Evolutionary conservation across 2,329 filamentous ascomycete species (phyloP), one percentile per base, ranked within the genome.

Genomic region (Dendrostoma leiphaemia): DNA sequence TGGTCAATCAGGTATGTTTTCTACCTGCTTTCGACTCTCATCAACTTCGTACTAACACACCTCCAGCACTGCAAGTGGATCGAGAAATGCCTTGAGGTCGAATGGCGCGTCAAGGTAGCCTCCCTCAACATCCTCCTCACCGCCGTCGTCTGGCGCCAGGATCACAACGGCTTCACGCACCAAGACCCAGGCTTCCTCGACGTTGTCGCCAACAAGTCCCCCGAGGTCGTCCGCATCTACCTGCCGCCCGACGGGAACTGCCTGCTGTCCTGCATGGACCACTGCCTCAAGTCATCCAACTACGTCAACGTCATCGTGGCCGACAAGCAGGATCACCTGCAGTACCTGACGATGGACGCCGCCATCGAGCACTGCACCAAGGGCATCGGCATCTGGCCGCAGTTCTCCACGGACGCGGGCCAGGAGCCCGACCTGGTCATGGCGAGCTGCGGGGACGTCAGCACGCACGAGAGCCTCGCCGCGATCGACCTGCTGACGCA

Each of bases 111-210:
- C 62, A 86, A 86, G 68, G 74, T 91, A 10, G 80, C 88, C 8
- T 91, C 88, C 0, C 81, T 92, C 62, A 92, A 92, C 72, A 91
- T 91, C 61, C 79, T 92, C 13, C 78, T 91, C 51, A 91, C 89
- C 1, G 84, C 86, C 2, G 89, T 89, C 7, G 88, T 91, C 54
- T 91, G 88, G 89, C 77, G 89, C 63, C 89, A 91, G 73, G 89
- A 91, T 61, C 89, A 91, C 75, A 92, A 91, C 63, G 89, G 89
- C 32, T 92, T 92, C 72, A 91, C 87, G 0, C 88, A 91, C 66
- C 88, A 91, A 67, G 88, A 91, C 60, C 89, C 88, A 0, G 88
- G 88, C 35, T 92, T 92, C 78, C 79, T 92, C 12, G 88, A 91
- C 60, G 85, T 91, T 0, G 81, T 92, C 2, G 85, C 84, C 61